phyloP scores from a whole-genome alignment of 148 eudicot species.

The Silene conica region DNA sequence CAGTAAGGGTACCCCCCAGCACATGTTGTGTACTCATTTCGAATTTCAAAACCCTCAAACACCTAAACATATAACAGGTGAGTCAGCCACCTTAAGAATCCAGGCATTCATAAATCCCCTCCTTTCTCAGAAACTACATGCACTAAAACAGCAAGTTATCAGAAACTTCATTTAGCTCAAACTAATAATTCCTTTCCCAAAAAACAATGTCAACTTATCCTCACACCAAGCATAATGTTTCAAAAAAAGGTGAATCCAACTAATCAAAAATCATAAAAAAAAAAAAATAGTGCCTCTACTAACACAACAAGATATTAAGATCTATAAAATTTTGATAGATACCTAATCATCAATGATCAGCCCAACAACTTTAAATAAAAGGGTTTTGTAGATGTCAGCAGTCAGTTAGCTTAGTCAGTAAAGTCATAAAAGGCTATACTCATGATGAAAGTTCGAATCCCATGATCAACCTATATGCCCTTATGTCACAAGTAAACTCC shows the following conservation, averaged over 20 bases:
- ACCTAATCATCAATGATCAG: neutral
- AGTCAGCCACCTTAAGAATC: neutral
- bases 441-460: neutral
- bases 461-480: neutral
- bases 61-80: conserved; percentile 15
- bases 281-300: neutral
- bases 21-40: conserved; percentile 42
- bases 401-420: too few relatives aligned
- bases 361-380: neutral
- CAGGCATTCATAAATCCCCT: neutral
- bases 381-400: too few relatives aligned
- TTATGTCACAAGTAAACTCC: too few relatives aligned
- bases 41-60: conserved; percentile 29
- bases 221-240: neutral
- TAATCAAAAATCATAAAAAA: neutral
- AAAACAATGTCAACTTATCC: neutral
- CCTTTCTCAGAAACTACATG: neutral
- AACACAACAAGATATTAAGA: neutral
- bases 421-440: too few relatives aligned
- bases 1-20: conserved; percentile 51
- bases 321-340: neutral
- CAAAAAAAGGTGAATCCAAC: neutral
- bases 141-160: neutral
- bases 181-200: neutral
- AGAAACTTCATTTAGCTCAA: neutral